Conservation (phyloP, 129 eudicot species). For the Flaveria bidentis region DNA sequence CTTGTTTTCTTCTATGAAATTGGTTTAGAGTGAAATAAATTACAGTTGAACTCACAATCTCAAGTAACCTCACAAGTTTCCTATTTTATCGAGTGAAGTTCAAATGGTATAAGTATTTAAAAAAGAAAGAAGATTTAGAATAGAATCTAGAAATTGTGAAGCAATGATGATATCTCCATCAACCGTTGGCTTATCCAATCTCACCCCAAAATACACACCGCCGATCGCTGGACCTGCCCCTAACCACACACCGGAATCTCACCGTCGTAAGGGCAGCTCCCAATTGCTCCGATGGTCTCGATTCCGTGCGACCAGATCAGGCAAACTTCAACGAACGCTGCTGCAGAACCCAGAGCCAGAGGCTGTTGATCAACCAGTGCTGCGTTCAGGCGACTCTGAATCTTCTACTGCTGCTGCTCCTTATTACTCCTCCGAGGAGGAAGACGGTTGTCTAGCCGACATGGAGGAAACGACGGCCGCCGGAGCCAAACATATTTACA, state of each 20-base stretch:
- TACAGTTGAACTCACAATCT: too few species aligned
- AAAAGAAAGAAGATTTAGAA: background rate
- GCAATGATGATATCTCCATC: conserved; percentile 43
- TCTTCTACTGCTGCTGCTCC: background rate
- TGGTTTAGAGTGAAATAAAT: too few species aligned
- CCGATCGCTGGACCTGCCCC: conserved; percentile 36
- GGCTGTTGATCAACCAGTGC: conserved; percentile 27
- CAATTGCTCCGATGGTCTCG: conserved; percentile 79
- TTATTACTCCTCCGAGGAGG: conserved; percentile 31
- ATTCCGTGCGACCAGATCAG: conserved; percentile 76
- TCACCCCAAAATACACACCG: conserved; percentile 28
- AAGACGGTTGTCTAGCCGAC: conserved; percentile 36
- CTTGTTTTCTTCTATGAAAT: too few species aligned
- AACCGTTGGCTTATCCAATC: conserved; percentile 36
- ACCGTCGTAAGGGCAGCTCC: conserved; percentile 58
- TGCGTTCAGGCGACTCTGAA: background rate
- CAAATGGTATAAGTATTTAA: background rate
- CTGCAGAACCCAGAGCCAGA: conserved; percentile 4
- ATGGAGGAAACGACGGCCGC: conserved; percentile 30
- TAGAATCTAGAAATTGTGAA: background rate
- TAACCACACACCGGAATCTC: conserved; percentile 32
- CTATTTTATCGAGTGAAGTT: too few species aligned
- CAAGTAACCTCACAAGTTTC: background rate
- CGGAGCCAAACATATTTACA: conserved; percentile 61
- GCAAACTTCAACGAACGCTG: conserved; percentile 49